Base-by-base conservation (phyloP, 345 rosid species). In the Lumnitzera littorea region DNA sequence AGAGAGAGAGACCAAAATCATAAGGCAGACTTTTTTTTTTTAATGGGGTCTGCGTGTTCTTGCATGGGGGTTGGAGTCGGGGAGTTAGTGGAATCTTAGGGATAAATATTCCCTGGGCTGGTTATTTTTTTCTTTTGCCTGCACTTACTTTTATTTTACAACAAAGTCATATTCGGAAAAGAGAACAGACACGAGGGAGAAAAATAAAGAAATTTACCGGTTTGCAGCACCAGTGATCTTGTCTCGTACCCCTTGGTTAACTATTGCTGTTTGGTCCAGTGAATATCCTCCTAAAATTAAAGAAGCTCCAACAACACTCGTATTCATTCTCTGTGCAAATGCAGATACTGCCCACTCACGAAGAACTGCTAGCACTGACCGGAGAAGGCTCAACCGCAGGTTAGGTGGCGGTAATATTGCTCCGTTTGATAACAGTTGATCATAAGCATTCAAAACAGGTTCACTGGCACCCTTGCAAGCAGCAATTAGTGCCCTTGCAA, bases 391-490 rank as follows among this genome's bases (percentile, higher is more conserved):
- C 73, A 95, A 65, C 73, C 91, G 82, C 55, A 88, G 95, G 65
- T 72, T 83, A 3, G 96, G 92, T 7, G 95, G 88, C 7, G 91
- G 81, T 57, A 91, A 75, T 60, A 86, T 79, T 63, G 96, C 91
- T 58, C 87, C 81, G 47, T 77, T 91, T 54, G 97, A 91, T 62
- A 95, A 63, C 50, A 95, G 74, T 56, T 88, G 89, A 72, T 88
- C 96, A 53, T 88, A 95, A 53, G 91, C 74, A 67, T 86, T 90
- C 67, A 91, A 72, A 51, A 85, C 95, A 60, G 96, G 96, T 61
- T 91, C 97, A 57, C 86, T 78, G 55, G 96, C 89, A 48, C 95
- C 96, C 78, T 86, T 91, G 80, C 99, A 88, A 64, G 91, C 96
- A 47, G 95, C 92, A 53, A 95, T 72, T 70, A 91, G 87, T 65